Base-by-base conservation (phyloP, 805 yeast genomes). In the Ogataea pilisensis region DNA sequence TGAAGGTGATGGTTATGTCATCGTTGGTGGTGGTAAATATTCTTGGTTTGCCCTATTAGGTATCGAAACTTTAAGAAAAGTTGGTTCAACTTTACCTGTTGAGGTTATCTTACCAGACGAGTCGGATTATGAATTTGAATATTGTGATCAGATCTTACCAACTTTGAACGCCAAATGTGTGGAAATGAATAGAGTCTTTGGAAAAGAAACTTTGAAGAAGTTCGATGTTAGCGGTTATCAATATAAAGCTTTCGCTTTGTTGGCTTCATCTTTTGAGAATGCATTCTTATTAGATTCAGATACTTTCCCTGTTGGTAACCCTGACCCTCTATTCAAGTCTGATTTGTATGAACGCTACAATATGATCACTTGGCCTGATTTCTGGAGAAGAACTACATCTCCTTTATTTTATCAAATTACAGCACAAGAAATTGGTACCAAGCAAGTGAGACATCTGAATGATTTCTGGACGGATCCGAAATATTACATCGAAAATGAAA, bases 11-110 rank as follows among this genome's bases (percentile, higher is more conserved):
- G 68, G 91, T 76, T 21, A 79, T 70, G 82, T 83, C 1, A 76
- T 76, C 53, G 89, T 85, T 22, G 95, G 91, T 27, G 95, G 95
- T 32, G 93, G 90, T 3, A 75, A 75, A 50, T 84, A 78, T 61
- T 78, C 85, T 46, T 82, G 91, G 73, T 69, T 82, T 51, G 77
- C 87, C 4, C 63, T 84, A 30, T 65, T 84, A 19, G 77, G 86
- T 8, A 73, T 87, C 40, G 75, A 75, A 51, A 72, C 81, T 45
- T 61, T 88, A 37, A 68, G 95, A 53, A 75, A 78, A 30, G 66
- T 73, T 7, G 88, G 91, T 2, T 78, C 85, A 3, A 70, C 69
- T 12, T 61, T 83, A 28, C 96, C 96, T 0, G 78, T 89, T 17
- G 96, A 89, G 66, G 84, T 89, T 8, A 73, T 86, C 49, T 77